Evolutionary conservation across 768 basidiomycete species (phyloP), one percentile per base, ranked within the genome.

Genomic region (Tubosaeta brunneosetosa): DNA sequence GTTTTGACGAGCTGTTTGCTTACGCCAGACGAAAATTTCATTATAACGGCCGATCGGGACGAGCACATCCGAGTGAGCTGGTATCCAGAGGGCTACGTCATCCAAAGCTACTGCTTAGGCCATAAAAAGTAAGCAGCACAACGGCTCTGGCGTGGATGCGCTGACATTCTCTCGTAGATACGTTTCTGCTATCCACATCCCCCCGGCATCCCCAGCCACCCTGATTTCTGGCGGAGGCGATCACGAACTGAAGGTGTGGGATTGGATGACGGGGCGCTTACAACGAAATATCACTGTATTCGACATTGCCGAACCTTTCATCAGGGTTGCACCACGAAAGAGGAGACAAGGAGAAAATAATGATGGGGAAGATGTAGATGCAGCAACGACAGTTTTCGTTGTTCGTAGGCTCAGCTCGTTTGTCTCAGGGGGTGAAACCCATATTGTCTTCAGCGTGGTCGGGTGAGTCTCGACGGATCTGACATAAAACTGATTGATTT

Each of bases 171-270:
- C 17, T 22, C 14, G 7, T 43, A 94, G 92, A 69, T 97, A 86
- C 55, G 83, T 97, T 11, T 91, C 89, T 3, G 84, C 91, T 0
- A 71, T 95, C 16, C 85, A 90, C 56, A 77, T 88, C n/a, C 83
- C 84, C 0, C 45, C 64, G 6, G 77, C 68, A 53, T 65, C 73
- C 16, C 74, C 75, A 12, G 53, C 69, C 1, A 60, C 63, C 29
- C 74, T 99, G 22, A 75, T 97, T 9, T 94, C 92, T 0, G 95
- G 90, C 6, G 95, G 95, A 11, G 95, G 94, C 0, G 95, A 98
- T 60, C 73, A 79, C 0, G 71, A 76, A 49, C 66, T 95, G 17
- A 86, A 85, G 61, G 55, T 91, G 8, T 94, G 90, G 90, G 79
- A 90, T 55, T 91, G 87, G 84, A 78, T 84, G 68, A 72, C 73